Conservation (phyloP, 1,139 yeast genomes). For the Candida tropicalis region DNA sequence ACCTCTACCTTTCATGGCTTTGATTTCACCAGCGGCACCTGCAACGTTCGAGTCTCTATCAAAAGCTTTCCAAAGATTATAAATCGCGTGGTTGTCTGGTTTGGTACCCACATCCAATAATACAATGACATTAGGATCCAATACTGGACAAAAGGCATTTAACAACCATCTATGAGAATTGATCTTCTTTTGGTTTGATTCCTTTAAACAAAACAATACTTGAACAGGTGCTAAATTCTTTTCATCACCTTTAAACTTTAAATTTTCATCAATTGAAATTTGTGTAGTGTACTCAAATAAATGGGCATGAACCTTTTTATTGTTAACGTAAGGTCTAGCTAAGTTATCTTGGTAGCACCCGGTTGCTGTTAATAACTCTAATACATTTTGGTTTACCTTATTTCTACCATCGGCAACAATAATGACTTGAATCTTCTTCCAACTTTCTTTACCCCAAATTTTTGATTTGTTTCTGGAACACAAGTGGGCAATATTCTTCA, state of each 20-base stretch:
- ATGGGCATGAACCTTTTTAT: constrained; percentile 88
- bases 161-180: constrained; percentile 96
- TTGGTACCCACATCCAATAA: constrained; percentile 91
- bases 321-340: constrained; percentile 91
- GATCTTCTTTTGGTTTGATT: constrained; percentile 83
- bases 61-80: constrained; percentile 95
- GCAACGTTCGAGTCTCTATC: constrained; percentile 95
- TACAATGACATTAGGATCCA: constrained; percentile 86
- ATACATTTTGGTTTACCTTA: constrained; percentile 77
- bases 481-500: constrained; percentile 87
- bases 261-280: constrained; percentile 78
- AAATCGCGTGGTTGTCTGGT: constrained; percentile 81
- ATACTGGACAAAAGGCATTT: constrained; percentile 86
- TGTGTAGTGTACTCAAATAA: constrained; percentile 93
- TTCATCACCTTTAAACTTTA: constrained; percentile 77
- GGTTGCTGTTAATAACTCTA: constrained; percentile 85
- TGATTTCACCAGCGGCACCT: constrained; percentile 97
- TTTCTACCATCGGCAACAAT: constrained; percentile 94
- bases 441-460: constrained; percentile 93
- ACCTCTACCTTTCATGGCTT: constrained; percentile 88
- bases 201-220: constrained; percentile 86
- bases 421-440: constrained; percentile 93
- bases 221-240: constrained; percentile 92
- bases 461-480: constrained; percentile 78
- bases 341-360: constrained; percentile 97